Base-by-base conservation (phyloP, 139 green algal species). In the Coelastrella sp. region DNA sequence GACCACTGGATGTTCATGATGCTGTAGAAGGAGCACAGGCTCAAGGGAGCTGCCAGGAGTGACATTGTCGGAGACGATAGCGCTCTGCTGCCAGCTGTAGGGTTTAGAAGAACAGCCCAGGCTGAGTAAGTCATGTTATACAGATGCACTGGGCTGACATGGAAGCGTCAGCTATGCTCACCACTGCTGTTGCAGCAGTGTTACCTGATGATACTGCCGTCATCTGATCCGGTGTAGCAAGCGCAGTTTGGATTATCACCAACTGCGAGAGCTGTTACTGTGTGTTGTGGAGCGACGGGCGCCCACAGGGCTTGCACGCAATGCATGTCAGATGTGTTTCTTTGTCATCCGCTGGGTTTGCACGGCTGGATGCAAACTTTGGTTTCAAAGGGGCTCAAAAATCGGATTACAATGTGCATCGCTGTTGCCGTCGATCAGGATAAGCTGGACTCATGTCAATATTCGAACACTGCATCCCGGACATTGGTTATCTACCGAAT, bases 201-300 rank as follows among this genome's bases (percentile, higher is more conserved):
- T 71, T 60, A 85, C 79, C 79, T 50, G 15, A 62, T 53, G 21
- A 85, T 66, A 32, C 79, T 76, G 79, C 79, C 79, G 38, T 85
- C 79, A 32, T 45, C 30, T 25, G 40, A 3, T 34, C 79, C 79
- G 5, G 62, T 60, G 5, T 40, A 85, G 79, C 45, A 76, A 7
- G 17, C 51, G 25, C 60, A 25, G 43, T 53, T 17, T 3, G 17
- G 1, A 9, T 38, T 13, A 38, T n/a, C 25, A 9, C 25, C 50
- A 34, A 81, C 4, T 25, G 50, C 48, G 3, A 82, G 53, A 5
- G 75, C 62, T 30, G 75, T 57, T 34, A 11, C 4, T 4, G 7
- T 5, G 2, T 38, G 35, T 0, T 82, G 35, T 38, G 75, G 75
- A 4, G 75, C 53, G 21, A 69, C 37, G 4, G 75, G 75, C 7